Base-by-base conservation (phyloP, 2,329 filamentous ascomycete species). In the Paracoccidioides lutzii region DNA sequence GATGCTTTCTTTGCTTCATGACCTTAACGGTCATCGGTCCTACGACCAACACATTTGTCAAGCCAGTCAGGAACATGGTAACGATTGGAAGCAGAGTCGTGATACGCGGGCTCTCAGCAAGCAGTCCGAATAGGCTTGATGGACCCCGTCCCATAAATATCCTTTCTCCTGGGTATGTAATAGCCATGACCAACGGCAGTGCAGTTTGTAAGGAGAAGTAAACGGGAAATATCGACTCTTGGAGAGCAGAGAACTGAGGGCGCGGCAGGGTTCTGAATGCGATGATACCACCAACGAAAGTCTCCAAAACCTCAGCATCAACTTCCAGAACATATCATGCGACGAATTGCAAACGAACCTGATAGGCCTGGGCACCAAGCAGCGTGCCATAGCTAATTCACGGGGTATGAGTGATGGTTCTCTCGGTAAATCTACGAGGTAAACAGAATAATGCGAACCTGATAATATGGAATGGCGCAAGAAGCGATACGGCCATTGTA, bases 191-290 rank as follows among this genome's bases (percentile, higher is more conserved):
- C 14, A 85, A 70, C 0, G 93, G 88, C 0, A 91, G 75, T 5
- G 79, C 77, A 3, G 88, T 84, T 73, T 97, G 91, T 56, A 97
- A 75, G 48, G 81, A 77, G 70, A 97, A 97, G 77, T 95, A 98
- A 64, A 88, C 78, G 7, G 72, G 72, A 74, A 96, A 95, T 54
- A 90, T 81, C 60, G 81, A 81, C 61, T 82, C 79, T 72, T 96
- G 91, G 37, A 96, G 80, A 15, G 82, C 78, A 32, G 85, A 82
- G 75, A 98, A 97, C 67, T 88, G 82, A 0, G 88, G 81, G 32
- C 88, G 82, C 32, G 88, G 82, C 41, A 96, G 82, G 9, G 81
- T 79, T 66, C 79, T 83, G 77, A 86, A 95, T 64, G 88, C 83
- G 55, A 90, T 76, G 53, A 89, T 81, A 57, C 89, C 82, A 52